These are phyloP conservation scores for Capronia americana DNA, from an alignment of 2,329 filamentous ascomycete genomes.

Conservation along the genomic window DNA sequence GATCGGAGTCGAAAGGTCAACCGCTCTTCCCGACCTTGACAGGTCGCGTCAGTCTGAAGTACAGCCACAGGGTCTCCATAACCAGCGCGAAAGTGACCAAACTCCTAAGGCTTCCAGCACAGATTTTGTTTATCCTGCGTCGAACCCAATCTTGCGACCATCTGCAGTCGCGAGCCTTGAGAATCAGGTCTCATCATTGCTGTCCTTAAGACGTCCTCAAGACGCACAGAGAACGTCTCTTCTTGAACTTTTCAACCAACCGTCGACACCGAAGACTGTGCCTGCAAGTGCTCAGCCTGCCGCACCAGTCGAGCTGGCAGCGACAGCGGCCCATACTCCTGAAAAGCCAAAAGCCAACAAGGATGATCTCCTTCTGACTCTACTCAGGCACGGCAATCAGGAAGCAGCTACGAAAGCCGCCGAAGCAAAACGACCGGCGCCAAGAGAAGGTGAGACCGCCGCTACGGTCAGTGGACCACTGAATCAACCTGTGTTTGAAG, in stretches of 20 bases:
- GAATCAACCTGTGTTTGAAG: conserved; percentile 50
- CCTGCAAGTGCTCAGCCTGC: background rate
- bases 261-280: conserved; percentile 35
- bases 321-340: conserved; percentile 46
- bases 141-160: background rate
- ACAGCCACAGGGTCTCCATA: conserved; percentile 34
- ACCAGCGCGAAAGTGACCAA: background rate
- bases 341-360: conserved; percentile 25
- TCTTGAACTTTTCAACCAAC: conserved; percentile 32
- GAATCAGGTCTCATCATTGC: conserved; percentile 9
- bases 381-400: conserved; percentile 28
- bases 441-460: conserved; percentile 42
- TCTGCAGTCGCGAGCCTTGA: conserved; percentile 4
- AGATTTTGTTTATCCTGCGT: conserved; percentile 23
- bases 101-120: conserved; percentile 7
- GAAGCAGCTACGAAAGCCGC: conserved; percentile 32
- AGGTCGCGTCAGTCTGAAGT: background rate
- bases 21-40: conserved; percentile 40
- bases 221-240: conserved; percentile 26
- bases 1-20: conserved; percentile 19
- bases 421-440: conserved; percentile 24
- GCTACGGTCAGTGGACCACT: conserved; percentile 51
- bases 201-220: conserved; percentile 11
- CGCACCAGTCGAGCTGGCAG: conserved; percentile 54
- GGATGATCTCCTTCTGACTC: conserved; percentile 28